Evolutionary conservation across 108 stramenopile species (phyloP).

Genomic region (Cyclotella sp.): DNA sequence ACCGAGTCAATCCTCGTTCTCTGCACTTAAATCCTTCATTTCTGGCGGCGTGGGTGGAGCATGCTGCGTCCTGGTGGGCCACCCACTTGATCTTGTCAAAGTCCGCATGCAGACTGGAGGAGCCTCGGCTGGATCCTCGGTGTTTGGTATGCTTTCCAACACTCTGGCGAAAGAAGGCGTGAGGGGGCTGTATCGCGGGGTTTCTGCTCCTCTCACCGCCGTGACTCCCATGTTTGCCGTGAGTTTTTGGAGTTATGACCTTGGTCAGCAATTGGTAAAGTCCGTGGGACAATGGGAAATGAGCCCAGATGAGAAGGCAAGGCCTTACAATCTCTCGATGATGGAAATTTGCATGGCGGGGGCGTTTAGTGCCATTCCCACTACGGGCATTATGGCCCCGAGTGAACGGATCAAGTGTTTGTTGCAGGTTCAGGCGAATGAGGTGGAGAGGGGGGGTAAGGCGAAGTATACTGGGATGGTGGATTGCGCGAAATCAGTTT

Average conservation of each 20-base stretch:
- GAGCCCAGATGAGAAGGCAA: conserved; percentile 35
- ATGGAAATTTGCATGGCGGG: conserved; percentile 79
- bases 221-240: conserved; percentile 93
- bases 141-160: conserved; percentile 67
- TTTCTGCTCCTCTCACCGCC: conserved; percentile 86
- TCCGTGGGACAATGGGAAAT: conserved; percentile 31
- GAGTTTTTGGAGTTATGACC: conserved; percentile 91
- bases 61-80: conserved; percentile 74
- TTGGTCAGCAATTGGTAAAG: conserved; percentile 70
- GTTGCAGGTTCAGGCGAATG: conserved; percentile 80
- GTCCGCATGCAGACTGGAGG: conserved; percentile 74
- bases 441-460: conserved; percentile 62
- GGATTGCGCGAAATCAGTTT: conserved; percentile 69
- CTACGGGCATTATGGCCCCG: conserved; percentile 85
- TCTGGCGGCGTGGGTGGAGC: conserved; percentile 84
- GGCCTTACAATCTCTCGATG: conserved; percentile 55
- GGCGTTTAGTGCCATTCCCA: conserved; percentile 82
- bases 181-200: conserved; percentile 85
- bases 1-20: neutral
- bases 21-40: conserved; percentile 72
- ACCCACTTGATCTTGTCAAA: conserved; percentile 82
- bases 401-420: conserved; percentile 92
- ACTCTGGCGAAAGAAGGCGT: conserved; percentile 77
- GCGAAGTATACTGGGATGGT: conserved; percentile 75
- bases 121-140: conserved; percentile 43